Base-by-base conservation (phyloP, 1,139 yeast species). In the Torulaspora globosa region DNA sequence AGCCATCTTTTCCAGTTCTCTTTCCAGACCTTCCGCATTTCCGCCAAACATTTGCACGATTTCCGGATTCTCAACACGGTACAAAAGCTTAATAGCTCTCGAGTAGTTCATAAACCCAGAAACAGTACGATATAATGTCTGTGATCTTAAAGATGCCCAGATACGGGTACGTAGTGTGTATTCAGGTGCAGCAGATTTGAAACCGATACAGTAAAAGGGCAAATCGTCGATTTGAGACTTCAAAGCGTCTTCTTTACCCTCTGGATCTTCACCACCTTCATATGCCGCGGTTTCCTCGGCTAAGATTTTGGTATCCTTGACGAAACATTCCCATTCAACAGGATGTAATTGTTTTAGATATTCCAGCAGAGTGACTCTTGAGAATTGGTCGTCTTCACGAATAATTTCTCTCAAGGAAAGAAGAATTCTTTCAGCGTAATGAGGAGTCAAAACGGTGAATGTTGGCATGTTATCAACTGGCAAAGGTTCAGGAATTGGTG, bases 391-490 rank as follows among this genome's bases (percentile, higher is more conserved):
- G 69, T 92, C 98, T 73, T 92, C 98, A 70, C 97, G 88, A 65
- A 92, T 92, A 71, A 92, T 92, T 73, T 92, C 98, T 71, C 96
- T 87, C 68, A 92, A 78, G 33, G 97, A 89, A 53, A 92, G 75
- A 66, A 92, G 77, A 61, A 92, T 90, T 83, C 94, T 92, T 76
- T 92, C 98, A 53, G 96, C 82, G 73, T 92, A 92, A 69, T 92
- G 98, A 67, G 98, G 98, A 61, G 95, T 90, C 73, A 92, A 78
- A 44, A 92, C 98, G 43, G 97, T 89, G 69, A 92, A 92, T 10
- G 97, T 92, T 52, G 98, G 98, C 98, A 92, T 92, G 75, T 92
- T 92, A 71, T 92, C 98, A 58, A 92, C 97, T 32, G 98, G 98
- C 63, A 92, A 77, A 51, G 98, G 97, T 72, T 92, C 97, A 54